Conservation (phyloP, 2,329 filamentous ascomycete species). For the Alternaria arborescens region DNA sequence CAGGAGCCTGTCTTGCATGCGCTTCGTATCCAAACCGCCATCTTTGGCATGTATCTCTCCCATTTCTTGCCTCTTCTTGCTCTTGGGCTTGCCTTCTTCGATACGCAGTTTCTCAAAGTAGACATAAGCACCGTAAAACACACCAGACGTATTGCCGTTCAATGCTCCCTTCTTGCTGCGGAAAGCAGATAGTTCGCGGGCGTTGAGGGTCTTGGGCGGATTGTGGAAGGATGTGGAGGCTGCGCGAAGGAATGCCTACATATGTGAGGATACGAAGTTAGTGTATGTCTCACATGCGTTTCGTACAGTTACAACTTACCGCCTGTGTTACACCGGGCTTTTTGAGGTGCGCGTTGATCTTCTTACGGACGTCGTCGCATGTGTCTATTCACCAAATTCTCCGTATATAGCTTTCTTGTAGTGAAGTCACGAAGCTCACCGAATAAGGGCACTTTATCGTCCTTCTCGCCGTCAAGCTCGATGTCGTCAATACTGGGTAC, state of each 20-base stretch:
- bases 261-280: too few species aligned
- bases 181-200: slow-evolving; percentile 60
- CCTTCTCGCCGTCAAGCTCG: slow-evolving; percentile 58
- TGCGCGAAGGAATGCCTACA: slow-evolving; percentile 54
- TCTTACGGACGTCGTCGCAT: slow-evolving; percentile 66
- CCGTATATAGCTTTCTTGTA: neutral
- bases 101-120: slow-evolving; percentile 68
- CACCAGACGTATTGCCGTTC: slow-evolving; percentile 58
- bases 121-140: slow-evolving; percentile 65
- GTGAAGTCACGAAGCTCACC: slow-evolving; percentile 31
- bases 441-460: slow-evolving; percentile 59
- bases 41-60: slow-evolving; percentile 47
- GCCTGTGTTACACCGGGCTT: slow-evolving; percentile 61
- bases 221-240: slow-evolving; percentile 56
- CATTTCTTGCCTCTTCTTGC: slow-evolving; percentile 61
- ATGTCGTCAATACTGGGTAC: slow-evolving; percentile 50
- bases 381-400: slow-evolving; percentile 48
- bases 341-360: slow-evolving; percentile 63
- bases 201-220: slow-evolving; percentile 51
- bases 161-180: slow-evolving; percentile 59
- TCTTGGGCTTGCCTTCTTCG: slow-evolving; percentile 62
- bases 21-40: slow-evolving; percentile 15
- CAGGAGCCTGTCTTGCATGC: neutral
- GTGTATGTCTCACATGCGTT: too few species aligned
- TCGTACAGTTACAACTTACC: slow-evolving; percentile 33